Evolutionary conservation across 1,284 basidiomycete genomes (phyloP), one percentile per base, ranked within the genome.

Genomic region (Ceratobasidium sp.): DNA sequence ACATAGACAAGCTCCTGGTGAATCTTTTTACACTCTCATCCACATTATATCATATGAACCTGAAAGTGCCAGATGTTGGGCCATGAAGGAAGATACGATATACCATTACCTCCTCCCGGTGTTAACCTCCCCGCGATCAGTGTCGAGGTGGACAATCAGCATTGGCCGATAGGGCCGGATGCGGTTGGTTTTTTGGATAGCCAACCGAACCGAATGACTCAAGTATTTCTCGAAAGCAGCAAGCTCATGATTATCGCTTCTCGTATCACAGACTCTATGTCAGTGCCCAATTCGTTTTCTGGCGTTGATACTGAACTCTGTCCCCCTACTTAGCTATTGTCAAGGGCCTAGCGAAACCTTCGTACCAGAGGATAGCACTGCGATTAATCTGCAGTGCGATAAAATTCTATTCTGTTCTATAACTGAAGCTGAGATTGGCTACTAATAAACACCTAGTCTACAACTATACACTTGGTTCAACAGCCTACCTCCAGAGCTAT

Each of bases 11-110:
- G 32, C 61, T 63, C n/a, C 47, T 63, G 61, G 61, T 50, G 32
- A 23, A 43, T 16, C 28, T n/a, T 26, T 30, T 30, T 6, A 18
- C 9, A 18, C 23, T 14, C 32, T 35, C 38, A 21, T 21, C 2
- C 21, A 11, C 18, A 16, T 28, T 30, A 38, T 32, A 23, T 11
- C 11, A 38, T 38, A 11, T 38, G 35, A 49, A 14, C 50, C 11
- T 38, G n/a, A 38, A 7, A 11, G 23, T 14, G 26, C 44, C 38
- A 71, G 69, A 43, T 55, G 11, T 44, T 71, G 21, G 69, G 59
- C 11, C 59, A 59, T 47, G 87, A 87, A 4, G 82, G 88, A n/a
- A 87, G 88, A 62, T 86, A 85, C 75, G 85, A 84, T 69, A 82
- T 88, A 43, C 78, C 82, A 1, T 77, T 81, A 18, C 84, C 75